Evolutionary conservation across 257 asterid genomes (phyloP), one percentile per base, ranked within the genome.

Genomic region (Nicotiana attenuata): DNA sequence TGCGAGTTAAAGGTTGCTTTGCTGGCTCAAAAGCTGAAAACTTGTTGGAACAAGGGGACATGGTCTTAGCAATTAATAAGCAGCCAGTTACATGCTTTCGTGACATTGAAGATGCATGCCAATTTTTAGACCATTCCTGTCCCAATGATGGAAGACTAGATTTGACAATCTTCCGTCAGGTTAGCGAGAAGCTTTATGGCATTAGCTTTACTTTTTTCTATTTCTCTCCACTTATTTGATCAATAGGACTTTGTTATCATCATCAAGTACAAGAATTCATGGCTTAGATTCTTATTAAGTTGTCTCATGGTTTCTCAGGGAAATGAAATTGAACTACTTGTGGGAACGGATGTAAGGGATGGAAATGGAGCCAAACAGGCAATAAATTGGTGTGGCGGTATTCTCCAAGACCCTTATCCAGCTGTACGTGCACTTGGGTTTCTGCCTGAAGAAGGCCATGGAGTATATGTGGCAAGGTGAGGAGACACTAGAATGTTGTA

Each of bases 361-460:
- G 99, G 99, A 78, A 93, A 88, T 75, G 99, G 99, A 65, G 90
- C 99, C 56, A 83, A 93, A 41, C 97, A 94, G 60, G 98, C 92
- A 68, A 88, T 94, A 81, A 94, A 94, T 88, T 96, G 99, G 99
- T 94, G 98, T 80, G 99, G 99, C 3, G 87, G 93, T 88, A 92
- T 96, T 79, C 93, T 96, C 38, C 99, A 96, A 83, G 98, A 94
- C 78, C 98, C 99, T 77, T 97, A 94, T 87, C 83, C 94, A 15
- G 98, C 98, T 26, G 98, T 96, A 11, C 97, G 98, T 85, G 98
- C 99, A 82, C 98, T 96, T 85, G 99, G 99, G 75, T 96, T 89
- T 89, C 91, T 94, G 80, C 99, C 99, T 45, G 93, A 90, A 81
- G 97, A 96, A 87, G 98, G 98, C 73, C 98, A 94, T 79, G 99